Evolutionary conservation across 192 early-diverging fungal genomes (phyloP).

Genomic region (Podila epicladia): DNA sequence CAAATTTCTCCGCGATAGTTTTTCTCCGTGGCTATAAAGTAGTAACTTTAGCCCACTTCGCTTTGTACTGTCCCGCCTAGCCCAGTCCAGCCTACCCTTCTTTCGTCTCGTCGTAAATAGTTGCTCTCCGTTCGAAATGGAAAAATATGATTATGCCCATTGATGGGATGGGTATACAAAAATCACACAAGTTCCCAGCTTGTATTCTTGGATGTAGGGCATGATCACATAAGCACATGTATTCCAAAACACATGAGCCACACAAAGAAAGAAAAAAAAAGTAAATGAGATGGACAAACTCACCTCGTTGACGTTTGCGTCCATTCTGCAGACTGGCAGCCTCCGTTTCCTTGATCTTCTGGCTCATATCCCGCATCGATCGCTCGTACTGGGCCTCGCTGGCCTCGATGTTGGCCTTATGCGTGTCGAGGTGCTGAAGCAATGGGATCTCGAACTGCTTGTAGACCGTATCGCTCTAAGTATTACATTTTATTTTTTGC

Average conservation of each 20-base stretch:
- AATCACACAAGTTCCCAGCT: no score
- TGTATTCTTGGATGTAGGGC: background rate
- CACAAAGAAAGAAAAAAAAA: background rate
- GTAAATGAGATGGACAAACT: background rate
- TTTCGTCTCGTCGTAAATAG: no score
- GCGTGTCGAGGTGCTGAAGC: conserved; percentile 54
- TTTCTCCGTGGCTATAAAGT: background rate
- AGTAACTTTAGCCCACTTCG: background rate
- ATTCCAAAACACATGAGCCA: background rate
- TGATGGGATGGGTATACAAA: no score
- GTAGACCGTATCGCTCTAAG: conserved; percentile 54
- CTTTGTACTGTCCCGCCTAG: background rate
- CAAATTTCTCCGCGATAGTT: no score
- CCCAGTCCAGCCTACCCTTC: no score
- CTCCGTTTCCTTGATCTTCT: conserved; percentile 60
- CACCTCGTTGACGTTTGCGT: conserved; percentile 54
- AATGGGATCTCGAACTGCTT: conserved; percentile 61
- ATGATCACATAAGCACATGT: conserved; percentile 21
- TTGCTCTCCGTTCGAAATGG: no score
- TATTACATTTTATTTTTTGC: conserved; percentile 1
- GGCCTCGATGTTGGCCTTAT: conserved; percentile 52
- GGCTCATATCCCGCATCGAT: conserved; percentile 53
- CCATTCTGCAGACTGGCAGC: conserved; percentile 53
- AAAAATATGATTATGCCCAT: no score
- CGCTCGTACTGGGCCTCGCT: conserved; percentile 57